Evolutionary conservation across 306 rosid genomes (phyloP).

Genomic region (Fragaria vesca): DNA sequence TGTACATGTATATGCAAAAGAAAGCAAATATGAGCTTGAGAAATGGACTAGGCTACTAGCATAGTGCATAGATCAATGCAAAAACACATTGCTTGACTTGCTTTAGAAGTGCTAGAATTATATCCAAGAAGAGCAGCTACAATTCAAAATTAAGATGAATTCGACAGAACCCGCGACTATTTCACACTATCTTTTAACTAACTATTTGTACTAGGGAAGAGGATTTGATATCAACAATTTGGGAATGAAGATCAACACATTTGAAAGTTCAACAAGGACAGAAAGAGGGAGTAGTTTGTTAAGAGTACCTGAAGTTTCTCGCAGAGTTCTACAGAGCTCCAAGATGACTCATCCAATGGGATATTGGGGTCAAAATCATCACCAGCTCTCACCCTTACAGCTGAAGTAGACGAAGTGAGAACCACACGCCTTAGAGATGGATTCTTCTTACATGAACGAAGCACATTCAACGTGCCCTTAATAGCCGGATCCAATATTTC

Average conservation of each 20-base stretch:
- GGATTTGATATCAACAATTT: neutral
- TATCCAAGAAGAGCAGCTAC: neutral
- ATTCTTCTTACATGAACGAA: slow-evolving; percentile 67
- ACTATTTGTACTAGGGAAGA: neutral
- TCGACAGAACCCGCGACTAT: no score
- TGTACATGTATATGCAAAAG: neutral
- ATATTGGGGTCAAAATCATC: slow-evolving; percentile 50
- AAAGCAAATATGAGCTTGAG: neutral
- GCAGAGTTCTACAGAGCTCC: slow-evolving; percentile 67
- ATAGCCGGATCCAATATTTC: slow-evolving; percentile 71
- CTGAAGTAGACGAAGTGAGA: slow-evolving; percentile 84
- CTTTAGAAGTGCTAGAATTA: neutral
- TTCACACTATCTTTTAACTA: no score
- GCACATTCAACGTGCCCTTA: slow-evolving; percentile 73
- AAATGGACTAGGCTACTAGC: neutral
- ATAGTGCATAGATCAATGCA: neutral
- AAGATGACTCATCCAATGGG: slow-evolving; percentile 67
- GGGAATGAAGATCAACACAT: neutral
- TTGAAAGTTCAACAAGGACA: neutral
- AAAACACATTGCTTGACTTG: neutral
- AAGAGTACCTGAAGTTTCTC: slow-evolving; percentile 52
- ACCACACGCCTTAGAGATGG: slow-evolving; percentile 58
- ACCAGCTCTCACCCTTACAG: slow-evolving; percentile 48
- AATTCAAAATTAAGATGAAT: neutral
- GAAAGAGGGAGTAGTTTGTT: neutral